Evolutionary conservation across 495 filamentous ascomycete genomes (phyloP), one percentile per base, ranked within the genome.

Genomic region (Antarctomyces pellizariae): DNA sequence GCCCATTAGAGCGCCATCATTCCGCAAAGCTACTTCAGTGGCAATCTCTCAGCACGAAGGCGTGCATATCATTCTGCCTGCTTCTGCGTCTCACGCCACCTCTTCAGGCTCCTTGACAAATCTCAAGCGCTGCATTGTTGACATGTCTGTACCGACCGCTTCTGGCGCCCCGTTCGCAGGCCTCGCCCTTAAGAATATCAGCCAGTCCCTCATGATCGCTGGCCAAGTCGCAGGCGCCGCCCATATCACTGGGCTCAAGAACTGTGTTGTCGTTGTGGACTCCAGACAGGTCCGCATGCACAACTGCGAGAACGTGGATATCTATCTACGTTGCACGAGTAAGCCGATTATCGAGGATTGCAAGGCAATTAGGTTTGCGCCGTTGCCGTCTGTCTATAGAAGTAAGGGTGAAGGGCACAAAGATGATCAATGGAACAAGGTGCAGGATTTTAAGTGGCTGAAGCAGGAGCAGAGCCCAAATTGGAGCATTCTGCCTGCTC

Each of bases 371-470:
- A 54, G 71, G 19, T 95, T 97, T 46, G 70, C 76, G 5, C 65
- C 72, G 13, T 54, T 84, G 13, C 76, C 75, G 0, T 52, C 53
- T 26, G 45, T 46, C 26, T 74, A 77, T 53, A 71, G 82, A 47
- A 52, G 71, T 59, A 32, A 43, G 7, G 35, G 47, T 5, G 33
- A 34, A 17, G 37, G 30, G 1, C 40, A 47, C 18, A 41, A 17
- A 26, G 18, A 39, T 30, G 82, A 86, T 46, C 56, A 70, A 32
- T 97, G 78, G 75, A 64, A 77, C 38, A 66, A 89, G 40, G 71
- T 97, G 8, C 77, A 93, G 40, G 86, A 97, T 39, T 97, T 97
- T 56, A 86, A 90, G 47, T 95, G 89, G 89, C 59, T 92, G 34
- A 89, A 80, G 47, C 53, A 61, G 7, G 75, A 74, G 24, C 68